These are phyloP conservation scores for Miscanthus lutarioriparius DNA, from an alignment of 176 grass and related monocot species.

Conservation along the genomic window DNA sequence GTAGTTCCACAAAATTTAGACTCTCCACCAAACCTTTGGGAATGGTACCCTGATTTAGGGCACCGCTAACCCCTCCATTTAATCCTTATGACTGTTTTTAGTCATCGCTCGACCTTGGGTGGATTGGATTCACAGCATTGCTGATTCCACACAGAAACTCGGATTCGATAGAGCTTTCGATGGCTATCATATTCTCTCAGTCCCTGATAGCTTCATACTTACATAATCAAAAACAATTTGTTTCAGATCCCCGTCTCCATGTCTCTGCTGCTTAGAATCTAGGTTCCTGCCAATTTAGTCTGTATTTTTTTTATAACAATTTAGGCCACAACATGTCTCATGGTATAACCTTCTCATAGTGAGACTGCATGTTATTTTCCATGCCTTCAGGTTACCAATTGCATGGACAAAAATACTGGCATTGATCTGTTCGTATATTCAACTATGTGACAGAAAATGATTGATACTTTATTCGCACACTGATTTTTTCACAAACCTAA, in stretches of 20 bases:
- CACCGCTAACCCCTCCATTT: background rate
- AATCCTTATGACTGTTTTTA: background rate
- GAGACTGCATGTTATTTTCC: constrained; percentile 11
- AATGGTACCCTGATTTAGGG: background rate
- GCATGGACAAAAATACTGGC: background rate
- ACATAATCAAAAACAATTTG: background rate
- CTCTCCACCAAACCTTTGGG: background rate
- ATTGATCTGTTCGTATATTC: background rate
- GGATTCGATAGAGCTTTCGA: background rate
- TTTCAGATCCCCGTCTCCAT: constrained; percentile 7
- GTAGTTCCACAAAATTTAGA: constrained; percentile 18
- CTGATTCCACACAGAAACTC: background rate
- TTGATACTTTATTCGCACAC: background rate
- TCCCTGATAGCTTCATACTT: background rate
- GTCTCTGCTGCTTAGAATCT: background rate
- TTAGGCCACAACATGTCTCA: background rate
- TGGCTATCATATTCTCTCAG: background rate
- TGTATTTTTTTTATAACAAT: constrained; percentile 12
- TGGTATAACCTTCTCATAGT: background rate
- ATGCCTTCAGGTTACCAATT: constrained; percentile 15
- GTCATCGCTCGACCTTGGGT: background rate
- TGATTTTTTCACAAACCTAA: background rate
- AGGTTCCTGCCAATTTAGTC: background rate
- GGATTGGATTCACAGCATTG: background rate
- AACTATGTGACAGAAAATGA: background rate